These are phyloP conservation scores for Aspergillus haitiensis DNA, from an alignment of 495 filamentous ascomycete species.

Conservation along the genomic window DNA sequence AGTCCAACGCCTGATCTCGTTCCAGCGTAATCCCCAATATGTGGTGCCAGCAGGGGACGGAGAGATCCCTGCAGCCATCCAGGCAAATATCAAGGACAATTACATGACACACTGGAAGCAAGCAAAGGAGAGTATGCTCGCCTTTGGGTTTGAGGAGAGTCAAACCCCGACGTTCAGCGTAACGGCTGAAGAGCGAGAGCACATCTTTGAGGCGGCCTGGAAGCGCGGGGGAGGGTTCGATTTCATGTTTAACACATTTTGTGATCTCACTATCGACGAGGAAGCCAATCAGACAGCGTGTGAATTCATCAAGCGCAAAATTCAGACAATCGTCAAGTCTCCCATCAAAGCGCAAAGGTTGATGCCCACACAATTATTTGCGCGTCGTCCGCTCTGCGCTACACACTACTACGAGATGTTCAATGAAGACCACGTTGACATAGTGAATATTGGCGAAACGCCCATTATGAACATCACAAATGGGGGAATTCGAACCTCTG, in stretches of 20 bases:
- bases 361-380: slow-evolving; percentile 12
- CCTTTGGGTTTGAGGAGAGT: too few relatives aligned
- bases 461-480: background rate
- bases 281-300: slow-evolving; percentile 30
- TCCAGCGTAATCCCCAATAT: background rate
- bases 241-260: slow-evolving; percentile 32
- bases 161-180: too few relatives aligned
- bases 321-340: slow-evolving; percentile 18
- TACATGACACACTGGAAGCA: slow-evolving; percentile 27
- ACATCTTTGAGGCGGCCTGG: slow-evolving; percentile 20
- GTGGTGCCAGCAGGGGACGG: slow-evolving; percentile 21
- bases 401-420: slow-evolving; percentile 15
- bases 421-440: slow-evolving; percentile 14
- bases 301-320: slow-evolving; percentile 29
- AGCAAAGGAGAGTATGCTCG: too few relatives aligned
- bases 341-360: slow-evolving; percentile 14
- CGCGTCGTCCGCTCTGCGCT: slow-evolving; percentile 18
- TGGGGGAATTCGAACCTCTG: background rate
- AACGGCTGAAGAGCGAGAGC: too few relatives aligned
- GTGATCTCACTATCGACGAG: slow-evolving; percentile 29
- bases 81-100: slow-evolving; percentile 25
- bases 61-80: slow-evolving; percentile 3
- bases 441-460: slow-evolving; percentile 2
- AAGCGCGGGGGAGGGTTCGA: slow-evolving; percentile 32
- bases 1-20: background rate